Percentiles rank a stretch among this genome's conserved stretches.
These are phyloP conservation scores for Epichloe scottii DNA, from an alignment of 2,329 filamentous ascomycete species.

Conservation along the genomic window DNA sequence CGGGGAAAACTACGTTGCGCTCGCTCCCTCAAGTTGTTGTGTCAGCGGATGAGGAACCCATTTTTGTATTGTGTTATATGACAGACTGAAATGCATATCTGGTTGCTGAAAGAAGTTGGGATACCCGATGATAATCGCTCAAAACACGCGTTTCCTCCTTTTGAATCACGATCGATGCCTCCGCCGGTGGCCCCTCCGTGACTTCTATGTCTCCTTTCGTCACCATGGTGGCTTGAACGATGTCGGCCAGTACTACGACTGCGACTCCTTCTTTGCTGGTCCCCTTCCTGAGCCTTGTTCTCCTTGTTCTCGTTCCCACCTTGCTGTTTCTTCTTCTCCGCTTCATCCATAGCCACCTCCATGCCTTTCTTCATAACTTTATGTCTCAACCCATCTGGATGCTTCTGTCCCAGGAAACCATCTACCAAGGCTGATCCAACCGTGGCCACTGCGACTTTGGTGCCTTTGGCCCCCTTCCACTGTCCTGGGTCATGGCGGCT, in stretches of 20 bases:
- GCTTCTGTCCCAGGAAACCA: slow-evolving; percentile 28
- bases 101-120: too few relatives aligned
- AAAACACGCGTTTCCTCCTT: not conserved
- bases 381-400: slow-evolving; percentile 13
- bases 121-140: not conserved
- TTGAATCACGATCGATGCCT: not conserved
- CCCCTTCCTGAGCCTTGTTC: not conserved
- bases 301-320: slow-evolving; percentile 1
- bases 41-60: too few relatives aligned
- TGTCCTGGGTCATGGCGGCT: slow-evolving; percentile 30
- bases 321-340: slow-evolving; percentile 5
- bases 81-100: too few relatives aligned
- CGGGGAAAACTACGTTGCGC: too few relatives aligned
- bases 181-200: not conserved
- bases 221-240: not conserved
- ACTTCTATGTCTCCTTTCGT: not conserved
- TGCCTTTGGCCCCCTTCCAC: slow-evolving; percentile 36
- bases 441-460: slow-evolving; percentile 35
- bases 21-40: too few relatives aligned
- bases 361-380: slow-evolving; percentile 5
- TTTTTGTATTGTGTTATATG: too few relatives aligned
- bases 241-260: not conserved
- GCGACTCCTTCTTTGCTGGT: not conserved
- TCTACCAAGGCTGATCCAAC: slow-evolving; percentile 36
- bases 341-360: slow-evolving; percentile 6